phyloP scores from a whole-genome alignment of 768 basidiomycete species.

The Dentipellis sp. region DNA sequence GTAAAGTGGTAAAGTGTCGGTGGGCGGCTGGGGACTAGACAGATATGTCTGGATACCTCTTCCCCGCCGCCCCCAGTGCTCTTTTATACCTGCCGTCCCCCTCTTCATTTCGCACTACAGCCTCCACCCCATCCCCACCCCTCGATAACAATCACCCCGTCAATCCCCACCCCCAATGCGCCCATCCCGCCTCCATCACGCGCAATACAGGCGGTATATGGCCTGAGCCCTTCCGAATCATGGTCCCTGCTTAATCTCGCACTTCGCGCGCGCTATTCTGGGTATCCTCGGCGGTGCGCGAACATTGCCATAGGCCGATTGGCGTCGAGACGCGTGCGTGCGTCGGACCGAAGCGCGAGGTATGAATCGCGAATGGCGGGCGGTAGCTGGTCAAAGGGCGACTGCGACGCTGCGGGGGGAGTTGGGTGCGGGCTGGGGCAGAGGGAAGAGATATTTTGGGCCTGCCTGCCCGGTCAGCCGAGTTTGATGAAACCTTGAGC shows the following conservation, averaged over 20 bases:
- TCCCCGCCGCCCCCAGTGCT: not conserved
- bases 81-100: not conserved
- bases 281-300: constrained; percentile 1
- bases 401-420: too few species aligned
- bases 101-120: not conserved
- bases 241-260: not conserved
- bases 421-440: too few species aligned
- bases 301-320: not conserved
- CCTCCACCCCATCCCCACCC: not conserved
- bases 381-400: too few species aligned
- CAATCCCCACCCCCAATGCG: too few species aligned
- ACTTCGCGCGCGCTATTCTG: constrained; percentile 8
- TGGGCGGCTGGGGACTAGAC: not conserved
- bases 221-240: not conserved
- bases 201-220: not conserved
- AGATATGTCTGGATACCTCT: not conserved
- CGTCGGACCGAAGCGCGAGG: too few species aligned
- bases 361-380: too few species aligned
- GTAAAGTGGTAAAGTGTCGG: not conserved
- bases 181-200: not conserved
- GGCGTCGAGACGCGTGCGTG: too few species aligned
- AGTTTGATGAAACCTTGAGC: too few species aligned
- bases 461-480: too few species aligned
- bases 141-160: not conserved
- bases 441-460: too few species aligned